Base-by-base conservation (phyloP, 768 basidiomycete genomes). In the Trametes cinnabarina region DNA sequence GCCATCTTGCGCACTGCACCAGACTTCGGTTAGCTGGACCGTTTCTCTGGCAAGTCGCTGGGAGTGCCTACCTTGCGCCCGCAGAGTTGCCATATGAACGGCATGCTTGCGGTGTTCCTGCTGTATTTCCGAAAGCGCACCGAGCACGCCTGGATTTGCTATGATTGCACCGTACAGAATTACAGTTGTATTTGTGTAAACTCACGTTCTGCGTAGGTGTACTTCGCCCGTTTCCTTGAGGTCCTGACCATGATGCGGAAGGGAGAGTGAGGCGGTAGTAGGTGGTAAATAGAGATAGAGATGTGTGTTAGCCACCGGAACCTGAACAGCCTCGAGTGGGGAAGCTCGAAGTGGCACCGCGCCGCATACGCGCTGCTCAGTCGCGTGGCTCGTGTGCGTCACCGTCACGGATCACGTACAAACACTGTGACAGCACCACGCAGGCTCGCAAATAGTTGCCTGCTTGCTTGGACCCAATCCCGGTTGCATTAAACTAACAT, bases 1-100 rank as follows among this genome's bases (percentile, higher is more conserved):
- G 80, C 81, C 48, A 69, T 77, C 64, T 76, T 81, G 58, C 74
- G 77, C 20, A 82, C 81, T 81, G 46, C 30, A 23, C 12, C 26
- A 30, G 35, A 14, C 12, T 22, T 22, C 14, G 17, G 25, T 17
- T 14, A 35, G 26, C 17, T 51, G 35, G n/a, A 11, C 20, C 40
- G 41, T 25, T 26, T 14, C 30, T 19, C 42, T 37, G 12, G n/a
- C 25, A 34, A 17, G 47, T 0, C 22, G 40, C 62, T 47, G 37
- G 1, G 17, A 19, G 60, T 71, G 70, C 46, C 49, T 63, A 78
- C 79, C 72, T 71, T 81, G 79, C 32, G 79, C 77, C 22, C 77
- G 69, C 15, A 83, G 63, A 4, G 77, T 77, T 20, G 79, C 77
- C 14, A 76, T 58, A 63, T 81, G 79, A 7, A 83, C 65, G 15